These are phyloP conservation scores for Penicillium argentinense DNA, from an alignment of 495 filamentous ascomycete species.

Conservation along the genomic window DNA sequence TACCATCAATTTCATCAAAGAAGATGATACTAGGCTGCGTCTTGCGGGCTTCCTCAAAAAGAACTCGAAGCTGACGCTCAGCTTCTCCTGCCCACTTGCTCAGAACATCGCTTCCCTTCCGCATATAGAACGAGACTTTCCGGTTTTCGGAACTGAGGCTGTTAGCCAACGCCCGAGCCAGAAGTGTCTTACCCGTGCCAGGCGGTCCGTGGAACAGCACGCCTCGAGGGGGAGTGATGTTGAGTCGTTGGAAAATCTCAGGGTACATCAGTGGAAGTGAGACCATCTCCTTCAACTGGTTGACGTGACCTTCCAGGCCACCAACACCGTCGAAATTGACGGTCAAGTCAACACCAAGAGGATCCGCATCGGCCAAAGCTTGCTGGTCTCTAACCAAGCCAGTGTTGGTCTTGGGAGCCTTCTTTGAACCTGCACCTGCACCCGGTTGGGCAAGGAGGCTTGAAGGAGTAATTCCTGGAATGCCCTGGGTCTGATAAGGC, in stretches of 20 bases:
- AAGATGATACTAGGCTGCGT: conserved; percentile 99
- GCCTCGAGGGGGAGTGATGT: conserved; percentile 89
- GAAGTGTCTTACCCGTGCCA: conserved; percentile 93
- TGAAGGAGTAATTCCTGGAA: too few relatives aligned
- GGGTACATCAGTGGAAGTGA: conserved; percentile 90
- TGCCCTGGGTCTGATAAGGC: conserved; percentile 54
- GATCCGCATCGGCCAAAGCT: conserved; percentile 85
- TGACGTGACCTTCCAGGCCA: conserved; percentile 86
- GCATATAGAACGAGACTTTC: conserved; percentile 98
- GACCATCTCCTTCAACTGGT: conserved; percentile 98
- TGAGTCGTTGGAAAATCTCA: conserved; percentile 88
- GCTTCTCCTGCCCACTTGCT: conserved; percentile 99
- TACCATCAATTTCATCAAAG: conserved; percentile 97
- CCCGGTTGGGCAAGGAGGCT: too few relatives aligned
- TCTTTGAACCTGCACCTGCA: too few relatives aligned
- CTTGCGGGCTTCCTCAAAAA: conserved; percentile 94
- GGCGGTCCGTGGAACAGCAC: conserved; percentile 96
- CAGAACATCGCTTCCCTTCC: conserved; percentile 93
- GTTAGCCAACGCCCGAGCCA: conserved; percentile 87
- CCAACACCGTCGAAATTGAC: conserved; percentile 93
- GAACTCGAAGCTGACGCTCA: conserved; percentile 84
- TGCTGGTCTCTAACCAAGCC: conserved; percentile 85
- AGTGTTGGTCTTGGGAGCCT: too few relatives aligned
- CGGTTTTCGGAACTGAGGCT: conserved; percentile 76
- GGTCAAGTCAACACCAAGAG: conserved; percentile 84